A percentile compares a stretch with the other conserved stretches of the same genome.
phyloP scores from a whole-genome alignment of 2,329 filamentous ascomycete genomes.

The Graphiopsis chlorocephala region DNA sequence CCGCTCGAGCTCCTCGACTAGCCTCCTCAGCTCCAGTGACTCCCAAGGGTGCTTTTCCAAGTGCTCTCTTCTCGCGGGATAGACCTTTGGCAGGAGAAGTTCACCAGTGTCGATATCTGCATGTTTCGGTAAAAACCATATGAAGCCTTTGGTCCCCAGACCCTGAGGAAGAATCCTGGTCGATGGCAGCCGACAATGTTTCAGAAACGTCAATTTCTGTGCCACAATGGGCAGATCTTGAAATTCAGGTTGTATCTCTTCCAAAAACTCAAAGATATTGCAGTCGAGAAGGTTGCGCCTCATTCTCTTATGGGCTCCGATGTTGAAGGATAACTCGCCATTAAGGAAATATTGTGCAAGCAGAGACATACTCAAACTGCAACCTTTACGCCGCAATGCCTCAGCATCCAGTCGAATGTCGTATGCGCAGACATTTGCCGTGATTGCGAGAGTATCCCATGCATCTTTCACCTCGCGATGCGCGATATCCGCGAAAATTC shows the following conservation, averaged over 20 bases:
- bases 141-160: neutral
- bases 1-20: neutral
- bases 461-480: neutral
- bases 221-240: neutral
- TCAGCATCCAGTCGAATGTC: neutral
- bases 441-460: conserved; percentile 3
- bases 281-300: neutral
- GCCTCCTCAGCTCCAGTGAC: neutral
- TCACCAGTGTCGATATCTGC: conserved; percentile 3
- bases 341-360: conserved; percentile 1
- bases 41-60: conserved; percentile 1
- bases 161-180: neutral
- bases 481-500: neutral
- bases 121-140: neutral
- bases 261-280: neutral
- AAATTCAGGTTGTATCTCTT: neutral
- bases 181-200: neutral
- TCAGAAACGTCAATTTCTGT: neutral
- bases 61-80: neutral
- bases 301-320: neutral
- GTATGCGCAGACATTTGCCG: conserved; percentile 2
- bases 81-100: neutral
- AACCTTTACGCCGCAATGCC: neutral
- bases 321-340: neutral
- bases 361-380: neutral